Conservation (phyloP, 345 rosid genomes). For the Citrus cavaleriei region DNA sequence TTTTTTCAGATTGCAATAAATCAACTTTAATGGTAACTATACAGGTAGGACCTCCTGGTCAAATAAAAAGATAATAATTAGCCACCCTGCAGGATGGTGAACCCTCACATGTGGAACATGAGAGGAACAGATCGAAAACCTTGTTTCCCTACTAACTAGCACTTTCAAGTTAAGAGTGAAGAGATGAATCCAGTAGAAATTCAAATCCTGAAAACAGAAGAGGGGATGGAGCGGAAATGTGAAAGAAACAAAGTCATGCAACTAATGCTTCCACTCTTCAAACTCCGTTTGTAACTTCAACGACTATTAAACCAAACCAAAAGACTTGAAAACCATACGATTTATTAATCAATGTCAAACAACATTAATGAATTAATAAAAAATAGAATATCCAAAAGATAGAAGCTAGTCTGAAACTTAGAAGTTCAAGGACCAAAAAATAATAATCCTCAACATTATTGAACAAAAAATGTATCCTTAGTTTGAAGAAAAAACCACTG, state of each 20-base stretch:
- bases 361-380: neutral
- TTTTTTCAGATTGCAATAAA: neutral
- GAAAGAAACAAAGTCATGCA: neutral
- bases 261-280: neutral
- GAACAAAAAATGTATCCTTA: neutral
- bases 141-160: neutral
- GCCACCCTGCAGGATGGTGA: neutral
- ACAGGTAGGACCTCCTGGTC: neutral
- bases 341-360: neutral
- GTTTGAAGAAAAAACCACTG: neutral
- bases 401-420: neutral
- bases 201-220: neutral
- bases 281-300: neutral
- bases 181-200: neutral
- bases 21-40: neutral
- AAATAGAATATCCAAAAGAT: neutral
- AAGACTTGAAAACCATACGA: neutral
- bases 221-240: neutral
- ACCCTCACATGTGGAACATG: neutral
- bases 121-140: neutral
- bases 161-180: neutral
- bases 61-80: neutral
- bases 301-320: neutral
- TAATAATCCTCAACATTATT: neutral
- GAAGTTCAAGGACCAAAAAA: neutral